Base-by-base conservation (phyloP, 2,329 filamentous ascomycete genomes). In the Didymella lethalis region DNA sequence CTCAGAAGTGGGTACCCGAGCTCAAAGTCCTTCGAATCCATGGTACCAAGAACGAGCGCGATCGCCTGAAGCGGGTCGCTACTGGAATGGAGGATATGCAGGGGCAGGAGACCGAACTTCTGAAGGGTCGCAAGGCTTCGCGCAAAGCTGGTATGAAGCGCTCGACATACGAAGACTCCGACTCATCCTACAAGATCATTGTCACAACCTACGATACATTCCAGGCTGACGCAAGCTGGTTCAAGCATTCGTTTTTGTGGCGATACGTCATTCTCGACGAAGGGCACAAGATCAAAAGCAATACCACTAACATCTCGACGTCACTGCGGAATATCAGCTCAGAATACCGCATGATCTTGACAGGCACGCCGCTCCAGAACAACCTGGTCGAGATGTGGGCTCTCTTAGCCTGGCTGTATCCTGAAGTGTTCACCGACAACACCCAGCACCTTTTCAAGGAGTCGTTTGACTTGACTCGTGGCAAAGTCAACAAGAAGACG, bases 231-330 rank as follows among this genome's bases (percentile, higher is more conserved):
- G 88, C 94, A 34, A 91, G 92, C 0, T 85, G 98, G 71, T 84
- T 99, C 38, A 96, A 91, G 83, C 97, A 97, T 81, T 93, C 81
- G 0, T 86, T 99, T 78, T 96, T 97, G 78, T 99, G 95, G 95
- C 90, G 97, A 69, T 96, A 99, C 80, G 97, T 98, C 90, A 97
- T 99, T 67, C 93, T 99, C 62, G 95, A 99, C 70, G 95, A 99
- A 83, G 95, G 95, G 79, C 95, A 99, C 78, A 92, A 94, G 76
- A 98, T 99, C 93, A 99, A 99, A 85, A 99, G 97, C 79, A 80
- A 80, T 34, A 69, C 75, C 6, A 79, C 80, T 0, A 75, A 80
- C 20, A 72, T 84, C 12, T 77, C 83, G 0, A 69, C 71, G 4
- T 69, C 79, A 2, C 64, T 85, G 3, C 78, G 80, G 34, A 74